Conservation (phyloP, 2,329 filamentous ascomycete species). For the Hymenoscyphus fructigenus region DNA sequence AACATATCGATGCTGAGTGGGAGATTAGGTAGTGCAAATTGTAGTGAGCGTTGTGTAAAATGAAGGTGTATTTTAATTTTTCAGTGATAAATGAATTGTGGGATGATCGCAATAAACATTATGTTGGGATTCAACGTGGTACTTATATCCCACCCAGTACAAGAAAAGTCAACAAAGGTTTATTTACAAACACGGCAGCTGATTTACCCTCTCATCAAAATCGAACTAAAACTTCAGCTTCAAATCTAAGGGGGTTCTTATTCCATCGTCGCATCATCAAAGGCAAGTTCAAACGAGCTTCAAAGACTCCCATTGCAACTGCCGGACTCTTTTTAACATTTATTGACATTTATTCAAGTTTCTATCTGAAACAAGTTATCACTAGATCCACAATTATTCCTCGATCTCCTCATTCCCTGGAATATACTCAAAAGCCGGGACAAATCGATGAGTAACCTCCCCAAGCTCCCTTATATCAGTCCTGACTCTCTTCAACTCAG, state of each 20-base stretch:
- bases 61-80: too few relatives aligned
- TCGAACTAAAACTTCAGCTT: not conserved
- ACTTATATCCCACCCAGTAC: not conserved
- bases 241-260: not conserved
- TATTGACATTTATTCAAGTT: not conserved
- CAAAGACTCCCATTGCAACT: too few relatives aligned
- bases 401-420: not conserved
- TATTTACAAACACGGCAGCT: not conserved
- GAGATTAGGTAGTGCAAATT: not conserved
- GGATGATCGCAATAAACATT: not conserved
- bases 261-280: not conserved
- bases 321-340: too few relatives aligned
- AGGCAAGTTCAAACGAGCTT: too few relatives aligned
- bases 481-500: not conserved
- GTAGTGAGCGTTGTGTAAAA: too few relatives aligned
- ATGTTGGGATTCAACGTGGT: not conserved
- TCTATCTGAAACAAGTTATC: not conserved
- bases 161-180: not conserved
- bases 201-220: not conserved
- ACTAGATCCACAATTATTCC: not conserved
- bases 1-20: not conserved
- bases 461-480: not conserved
- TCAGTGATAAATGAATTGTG: too few relatives aligned
- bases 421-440: not conserved
- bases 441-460: not conserved